Evolutionary conservation across 1,139 yeast species (phyloP), one percentile per base, ranked within the genome.

Genomic region (Diutina mesorugosa): DNA sequence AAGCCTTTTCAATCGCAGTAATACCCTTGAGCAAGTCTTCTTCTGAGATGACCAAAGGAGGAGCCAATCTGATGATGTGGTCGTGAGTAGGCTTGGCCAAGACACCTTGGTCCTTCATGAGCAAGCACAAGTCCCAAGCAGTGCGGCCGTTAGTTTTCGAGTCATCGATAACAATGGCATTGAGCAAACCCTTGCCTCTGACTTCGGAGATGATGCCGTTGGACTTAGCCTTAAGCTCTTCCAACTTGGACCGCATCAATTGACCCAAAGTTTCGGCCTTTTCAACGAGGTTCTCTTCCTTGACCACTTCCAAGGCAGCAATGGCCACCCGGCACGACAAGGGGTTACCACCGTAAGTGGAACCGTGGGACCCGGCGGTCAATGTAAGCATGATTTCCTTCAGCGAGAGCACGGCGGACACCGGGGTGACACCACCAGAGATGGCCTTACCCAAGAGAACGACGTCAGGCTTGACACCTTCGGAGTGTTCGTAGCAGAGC

Each of bases 321-420:
- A 90, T 85, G 61, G 98, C 95, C 46, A 90, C 97, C 60, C 90
- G 83, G 64, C 96, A 90, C 45, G 97, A 91, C 68, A 91, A 81
- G 61, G 99, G 97, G 74, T 90, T 93, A 71, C 99, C 99, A 71
- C 99, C 99, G 68, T 89, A 91, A 41, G 99, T 91, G 53, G 97
- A 91, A 56, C 98, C 99, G 71, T 91, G 98, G 54, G 97, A 89
- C 59, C 99, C 99, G 51, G 98, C 96, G 63, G 88, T 90, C 65
- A 91, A 81, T 63, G 91, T 84, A 62, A 84, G 80, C 97, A 91
- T 89, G 68, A 91, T 87, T 59, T 90, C 95, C 65, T 77, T 83
- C 46, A 96, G 87, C 2, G 97, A 86, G 62, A 91, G 78, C 16
- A 90, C 97, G 29, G 95, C 95, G 55, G 95, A 87, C 29, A 90